phyloP scores from a whole-genome alignment of 768 basidiomycete species.

The Pleurotus citrinopileatus region DNA sequence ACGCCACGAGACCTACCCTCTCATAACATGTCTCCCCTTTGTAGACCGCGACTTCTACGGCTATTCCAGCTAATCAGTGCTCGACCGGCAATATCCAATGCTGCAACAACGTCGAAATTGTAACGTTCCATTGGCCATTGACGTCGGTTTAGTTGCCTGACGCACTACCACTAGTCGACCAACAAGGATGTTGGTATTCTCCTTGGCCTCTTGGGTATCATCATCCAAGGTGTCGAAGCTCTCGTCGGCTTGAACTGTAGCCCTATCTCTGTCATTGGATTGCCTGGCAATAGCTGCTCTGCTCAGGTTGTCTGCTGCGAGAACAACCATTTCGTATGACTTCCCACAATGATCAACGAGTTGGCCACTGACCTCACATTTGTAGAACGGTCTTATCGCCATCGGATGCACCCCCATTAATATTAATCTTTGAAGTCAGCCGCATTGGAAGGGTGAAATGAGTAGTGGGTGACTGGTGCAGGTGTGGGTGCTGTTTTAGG shows the following conservation, averaged over 20 bases:
- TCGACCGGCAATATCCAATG: constrained; percentile 26
- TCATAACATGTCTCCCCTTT: background rate
- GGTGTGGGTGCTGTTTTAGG: too few relatives aligned
- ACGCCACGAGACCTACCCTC: background rate
- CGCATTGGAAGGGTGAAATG: too few relatives aligned
- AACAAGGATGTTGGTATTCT: constrained; percentile 17
- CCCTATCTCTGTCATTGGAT: background rate
- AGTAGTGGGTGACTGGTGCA: too few relatives aligned
- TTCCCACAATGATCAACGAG: background rate
- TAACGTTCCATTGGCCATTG: constrained; percentile 2
- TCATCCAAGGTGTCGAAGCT: constrained; percentile 20
- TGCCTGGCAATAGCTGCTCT: constrained; percentile 11
- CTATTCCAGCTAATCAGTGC: constrained; percentile 24
- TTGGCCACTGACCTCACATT: background rate
- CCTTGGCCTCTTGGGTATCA: constrained; percentile 29
- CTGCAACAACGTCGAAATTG: constrained; percentile 23
- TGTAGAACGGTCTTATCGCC: constrained; percentile 31
- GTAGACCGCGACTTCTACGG: constrained; percentile 16
- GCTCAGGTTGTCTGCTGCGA: constrained; percentile 35
- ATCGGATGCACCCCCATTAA: constrained; percentile 37
- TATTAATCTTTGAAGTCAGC: constrained; percentile 23
- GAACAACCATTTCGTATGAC: constrained; percentile 32
- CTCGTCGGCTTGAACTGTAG: constrained; percentile 22
- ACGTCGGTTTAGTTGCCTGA: background rate
- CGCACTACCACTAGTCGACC: constrained; percentile 13